Percentiles rank a stretch among this genome's conserved stretches.
phyloP scores from a whole-genome alignment of 176 grass and related monocot species.

The Alloteropsis semialata region DNA sequence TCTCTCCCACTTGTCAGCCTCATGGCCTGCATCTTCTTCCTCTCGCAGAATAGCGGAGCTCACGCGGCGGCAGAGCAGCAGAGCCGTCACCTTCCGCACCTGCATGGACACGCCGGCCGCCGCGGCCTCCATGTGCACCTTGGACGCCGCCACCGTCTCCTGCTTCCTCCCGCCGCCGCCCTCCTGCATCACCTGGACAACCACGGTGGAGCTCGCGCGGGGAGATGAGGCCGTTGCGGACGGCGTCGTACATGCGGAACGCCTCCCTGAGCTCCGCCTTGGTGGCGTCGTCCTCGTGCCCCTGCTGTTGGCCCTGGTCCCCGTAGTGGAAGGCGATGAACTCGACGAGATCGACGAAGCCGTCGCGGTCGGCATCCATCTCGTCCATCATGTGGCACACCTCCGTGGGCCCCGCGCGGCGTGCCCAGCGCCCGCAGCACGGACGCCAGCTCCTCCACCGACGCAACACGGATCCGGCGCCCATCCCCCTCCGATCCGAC shows the following conservation, averaged over 20 bases:
- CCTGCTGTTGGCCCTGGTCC: not conserved
- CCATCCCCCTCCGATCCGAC: too few relatives aligned
- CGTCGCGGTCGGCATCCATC: constrained; percentile 67
- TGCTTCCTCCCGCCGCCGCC: too few relatives aligned
- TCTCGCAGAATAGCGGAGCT: too few relatives aligned
- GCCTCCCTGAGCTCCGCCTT: constrained; percentile 54
- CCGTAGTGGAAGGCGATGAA: constrained; percentile 53
- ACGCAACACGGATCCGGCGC: too few relatives aligned
- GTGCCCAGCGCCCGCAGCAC: constrained; percentile 45
- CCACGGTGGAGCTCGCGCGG: constrained; percentile 55
- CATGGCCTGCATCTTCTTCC: too few relatives aligned
- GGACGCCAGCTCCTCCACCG: constrained; percentile 43
- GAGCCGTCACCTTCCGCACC: too few relatives aligned
- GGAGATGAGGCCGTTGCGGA: constrained; percentile 57
- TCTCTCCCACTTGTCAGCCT: too few relatives aligned
- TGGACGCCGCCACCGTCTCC: too few relatives aligned
- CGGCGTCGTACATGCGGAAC: constrained; percentile 59
- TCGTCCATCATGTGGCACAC: constrained; percentile 70
- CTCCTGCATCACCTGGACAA: too few relatives aligned
- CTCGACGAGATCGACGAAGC: constrained; percentile 64
- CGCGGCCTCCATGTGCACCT: too few relatives aligned
- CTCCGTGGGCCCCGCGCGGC: constrained; percentile 34
- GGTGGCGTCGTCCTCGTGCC: not conserved
- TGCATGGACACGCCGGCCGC: too few relatives aligned
- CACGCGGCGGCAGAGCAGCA: too few relatives aligned